phyloP scores from a whole-genome alignment of 2,329 filamentous ascomycete genomes.

The Aspergillus puulaauensis region DNA sequence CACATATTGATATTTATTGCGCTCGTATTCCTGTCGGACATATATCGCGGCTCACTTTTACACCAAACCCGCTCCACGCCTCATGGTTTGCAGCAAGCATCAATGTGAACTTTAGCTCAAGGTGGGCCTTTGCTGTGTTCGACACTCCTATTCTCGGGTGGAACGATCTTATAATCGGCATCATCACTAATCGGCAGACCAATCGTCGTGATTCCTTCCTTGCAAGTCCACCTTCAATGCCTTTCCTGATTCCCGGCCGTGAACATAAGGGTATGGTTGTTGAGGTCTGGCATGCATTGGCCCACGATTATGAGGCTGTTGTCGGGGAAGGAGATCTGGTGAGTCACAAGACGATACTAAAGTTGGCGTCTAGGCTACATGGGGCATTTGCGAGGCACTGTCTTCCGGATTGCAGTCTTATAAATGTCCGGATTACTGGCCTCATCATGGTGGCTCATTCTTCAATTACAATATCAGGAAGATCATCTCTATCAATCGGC shows the following conservation, averaged over 20 bases:
- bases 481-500: background rate
- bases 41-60: background rate
- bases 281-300: constrained; percentile 27
- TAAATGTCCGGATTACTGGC: too few relatives aligned
- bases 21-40: constrained; percentile 18
- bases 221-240: too few relatives aligned
- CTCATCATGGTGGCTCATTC: too few relatives aligned
- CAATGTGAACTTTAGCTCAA: constrained; percentile 15
- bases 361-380: constrained; percentile 24
- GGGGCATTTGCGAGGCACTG: constrained; percentile 23
- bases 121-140: constrained; percentile 26
- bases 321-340: constrained; percentile 15
- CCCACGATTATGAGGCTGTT: constrained; percentile 29
- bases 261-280: constrained; percentile 18
- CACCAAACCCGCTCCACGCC: background rate
- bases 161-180: constrained; percentile 19
- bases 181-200: constrained; percentile 4
- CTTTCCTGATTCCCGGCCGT: too few relatives aligned
- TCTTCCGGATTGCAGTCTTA: too few relatives aligned
- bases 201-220: too few relatives aligned
- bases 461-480: background rate
- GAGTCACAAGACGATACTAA: constrained; percentile 25
- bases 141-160: constrained; percentile 14
- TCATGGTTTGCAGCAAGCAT: background rate
- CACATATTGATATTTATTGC: constrained; percentile 28